Percentiles rank a stretch among this genome's conserved stretches.
Evolutionary conservation across 371 early-diverging fungal species (phyloP).

Genomic region (Mucor indicus): DNA sequence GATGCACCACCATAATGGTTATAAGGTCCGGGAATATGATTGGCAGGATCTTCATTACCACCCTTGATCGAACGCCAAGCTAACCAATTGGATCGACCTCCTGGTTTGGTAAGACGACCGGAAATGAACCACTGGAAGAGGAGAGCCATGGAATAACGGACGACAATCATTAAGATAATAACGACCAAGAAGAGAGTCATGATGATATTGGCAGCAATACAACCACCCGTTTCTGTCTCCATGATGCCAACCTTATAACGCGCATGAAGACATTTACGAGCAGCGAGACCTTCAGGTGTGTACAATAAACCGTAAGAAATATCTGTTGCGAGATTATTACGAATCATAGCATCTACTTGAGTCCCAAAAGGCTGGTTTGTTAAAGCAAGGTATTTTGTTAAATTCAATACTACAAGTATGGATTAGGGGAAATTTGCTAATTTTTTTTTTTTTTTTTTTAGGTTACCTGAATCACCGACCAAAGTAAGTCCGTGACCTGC

Average conservation of each 20-base stretch:
- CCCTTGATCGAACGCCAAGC: conserved; percentile 52
- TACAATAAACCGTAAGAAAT: conserved; percentile 41
- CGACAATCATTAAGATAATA: conserved; percentile 42
- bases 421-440: neutral
- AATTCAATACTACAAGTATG: conserved; percentile 24
- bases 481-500: conserved; percentile 31
- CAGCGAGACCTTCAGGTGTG: conserved; percentile 26
- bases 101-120: conserved; percentile 41
- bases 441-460: neutral
- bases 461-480: conserved; percentile 52
- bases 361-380: conserved; percentile 10
- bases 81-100: conserved; percentile 48
- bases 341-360: conserved; percentile 26
- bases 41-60: conserved; percentile 47
- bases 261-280: conserved; percentile 39
- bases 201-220: conserved; percentile 56
- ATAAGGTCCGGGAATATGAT: conserved; percentile 45
- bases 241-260: conserved; percentile 45
- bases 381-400: conserved; percentile 22
- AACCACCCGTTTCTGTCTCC: conserved; percentile 49
- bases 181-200: conserved; percentile 43
- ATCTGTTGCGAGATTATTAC: conserved; percentile 38
- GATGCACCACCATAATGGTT: conserved; percentile 40
- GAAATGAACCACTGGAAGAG: conserved; percentile 61
- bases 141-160: conserved; percentile 59